phyloP scores from a whole-genome alignment of 495 filamentous ascomycete genomes.

The Durotheca rogersii region DNA sequence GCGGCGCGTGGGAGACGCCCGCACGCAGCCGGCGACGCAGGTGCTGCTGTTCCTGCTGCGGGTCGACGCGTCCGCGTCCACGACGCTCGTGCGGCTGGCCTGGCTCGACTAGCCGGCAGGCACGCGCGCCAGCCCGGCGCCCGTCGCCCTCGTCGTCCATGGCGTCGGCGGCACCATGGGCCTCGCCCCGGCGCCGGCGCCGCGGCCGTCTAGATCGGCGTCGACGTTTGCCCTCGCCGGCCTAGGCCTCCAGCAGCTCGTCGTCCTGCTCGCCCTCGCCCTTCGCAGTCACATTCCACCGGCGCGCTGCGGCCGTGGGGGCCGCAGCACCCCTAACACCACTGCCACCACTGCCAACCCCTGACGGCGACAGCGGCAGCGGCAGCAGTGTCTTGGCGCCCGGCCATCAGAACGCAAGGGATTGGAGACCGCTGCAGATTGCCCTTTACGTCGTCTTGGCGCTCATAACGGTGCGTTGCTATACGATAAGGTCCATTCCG shows the following conservation, averaged over 20 bases:
- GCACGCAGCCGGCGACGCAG: too few species aligned
- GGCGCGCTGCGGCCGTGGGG: conserved; percentile 27
- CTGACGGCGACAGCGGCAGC: too few species aligned
- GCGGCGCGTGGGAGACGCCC: too few species aligned
- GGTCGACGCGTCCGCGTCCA: conserved; percentile 70
- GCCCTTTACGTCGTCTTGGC: conserved; percentile 51
- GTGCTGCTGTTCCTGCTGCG: conserved; percentile 49
- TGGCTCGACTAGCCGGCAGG: too few species aligned
- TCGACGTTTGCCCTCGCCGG: conserved; percentile 64
- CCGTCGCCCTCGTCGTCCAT: conserved; percentile 64
- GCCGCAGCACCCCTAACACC: too few species aligned
- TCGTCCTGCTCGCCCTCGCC: conserved; percentile 55
- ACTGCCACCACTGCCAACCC: neutral
- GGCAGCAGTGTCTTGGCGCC: neutral
- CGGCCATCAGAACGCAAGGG: conserved; percentile 18
- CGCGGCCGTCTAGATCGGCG: conserved; percentile 36
- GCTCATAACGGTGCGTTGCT: conserved; percentile 49
- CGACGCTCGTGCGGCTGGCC: conserved; percentile 65
- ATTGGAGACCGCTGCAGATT: conserved; percentile 50
- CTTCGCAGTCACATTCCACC: conserved; percentile 54
- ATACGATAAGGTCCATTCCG: too few species aligned
- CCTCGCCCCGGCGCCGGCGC: conserved; percentile 29
- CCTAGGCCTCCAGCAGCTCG: conserved; percentile 60
- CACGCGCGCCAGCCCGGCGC: too few species aligned
- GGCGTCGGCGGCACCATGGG: conserved; percentile 51